phyloP scores from a whole-genome alignment of 1,284 basidiomycete genomes.

The Microbotryum intermedium region DNA sequence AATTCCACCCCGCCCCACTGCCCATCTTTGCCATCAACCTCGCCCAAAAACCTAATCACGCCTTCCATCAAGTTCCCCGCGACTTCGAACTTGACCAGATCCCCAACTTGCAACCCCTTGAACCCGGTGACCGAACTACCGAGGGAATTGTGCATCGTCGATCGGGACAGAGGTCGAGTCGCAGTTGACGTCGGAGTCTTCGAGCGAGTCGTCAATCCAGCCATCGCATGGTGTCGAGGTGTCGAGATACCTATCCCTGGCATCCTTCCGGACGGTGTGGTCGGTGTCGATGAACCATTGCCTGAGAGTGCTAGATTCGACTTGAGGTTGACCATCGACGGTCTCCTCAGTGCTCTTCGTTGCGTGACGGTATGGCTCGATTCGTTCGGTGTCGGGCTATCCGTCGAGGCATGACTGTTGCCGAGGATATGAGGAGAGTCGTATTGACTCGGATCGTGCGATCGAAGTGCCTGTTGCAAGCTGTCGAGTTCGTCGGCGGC shows the following conservation, averaged over 20 bases:
- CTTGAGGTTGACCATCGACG: too few relatives aligned
- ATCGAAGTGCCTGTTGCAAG: constrained; percentile 10
- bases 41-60: constrained; percentile 63
- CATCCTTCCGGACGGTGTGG: too few relatives aligned
- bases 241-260: too few relatives aligned
- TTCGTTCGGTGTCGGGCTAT: too few relatives aligned
- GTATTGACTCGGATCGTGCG: constrained; percentile 15
- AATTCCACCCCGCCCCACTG: constrained; percentile 87
- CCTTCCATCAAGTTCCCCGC: constrained; percentile 67
- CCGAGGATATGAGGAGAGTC: neutral
- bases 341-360: too few relatives aligned
- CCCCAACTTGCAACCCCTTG: constrained; percentile 56
- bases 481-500: constrained; percentile 7
- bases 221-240: too few relatives aligned
- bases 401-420: too few relatives aligned
- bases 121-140: neutral
- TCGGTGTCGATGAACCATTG: too few relatives aligned
- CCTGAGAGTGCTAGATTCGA: too few relatives aligned
- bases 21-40: constrained; percentile 75
- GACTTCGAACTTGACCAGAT: constrained; percentile 72
- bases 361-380: too few relatives aligned
- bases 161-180: neutral
- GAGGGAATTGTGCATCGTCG: neutral
- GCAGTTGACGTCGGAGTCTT: neutral
- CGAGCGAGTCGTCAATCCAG: neutral